Conservation (phyloP, 352 stramenopile genomes). For the Globisporangium uncinulatum region DNA sequence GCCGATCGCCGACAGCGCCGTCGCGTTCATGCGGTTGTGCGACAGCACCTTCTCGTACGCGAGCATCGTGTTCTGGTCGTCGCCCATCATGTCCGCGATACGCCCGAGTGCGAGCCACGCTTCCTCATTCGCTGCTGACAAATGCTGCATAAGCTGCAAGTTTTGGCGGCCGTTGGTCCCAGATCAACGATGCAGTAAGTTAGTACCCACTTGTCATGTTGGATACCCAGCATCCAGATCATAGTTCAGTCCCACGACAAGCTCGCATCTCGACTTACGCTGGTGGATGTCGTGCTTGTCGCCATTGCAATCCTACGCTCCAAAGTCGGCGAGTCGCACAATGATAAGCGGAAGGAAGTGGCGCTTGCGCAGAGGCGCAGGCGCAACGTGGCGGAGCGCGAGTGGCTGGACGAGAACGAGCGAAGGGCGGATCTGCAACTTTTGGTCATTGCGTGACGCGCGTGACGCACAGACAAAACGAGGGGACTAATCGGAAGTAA, state of each 20-base stretch:
- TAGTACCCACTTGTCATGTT: no score
- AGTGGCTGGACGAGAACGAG: neutral
- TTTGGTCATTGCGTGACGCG: slow-evolving; percentile 35
- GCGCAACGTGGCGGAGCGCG: neutral
- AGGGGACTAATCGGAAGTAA: neutral
- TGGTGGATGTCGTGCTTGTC: no score
- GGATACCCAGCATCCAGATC: no score
- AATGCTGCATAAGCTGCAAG: slow-evolving; percentile 51
- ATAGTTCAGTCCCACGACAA: no score
- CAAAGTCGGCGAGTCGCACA: no score
- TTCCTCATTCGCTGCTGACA: slow-evolving; percentile 77
- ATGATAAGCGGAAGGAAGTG: no score
- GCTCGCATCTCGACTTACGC: no score
- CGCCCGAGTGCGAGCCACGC: slow-evolving; percentile 76
- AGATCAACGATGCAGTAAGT: neutral
- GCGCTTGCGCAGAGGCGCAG: no score
- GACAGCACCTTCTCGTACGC: slow-evolving; percentile 86
- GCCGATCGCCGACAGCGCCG: slow-evolving; percentile 76
- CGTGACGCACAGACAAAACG: slow-evolving; percentile 57
- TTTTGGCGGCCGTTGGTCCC: neutral
- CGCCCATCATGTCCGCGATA: slow-evolving; percentile 88
- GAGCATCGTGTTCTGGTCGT: slow-evolving; percentile 86
- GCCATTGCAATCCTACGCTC: no score
- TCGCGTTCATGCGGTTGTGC: slow-evolving; percentile 83
- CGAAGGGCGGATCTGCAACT: neutral